Base-by-base conservation (phyloP, 2,329 filamentous ascomycete genomes). In the Neopestalotiopsis sp. region DNA sequence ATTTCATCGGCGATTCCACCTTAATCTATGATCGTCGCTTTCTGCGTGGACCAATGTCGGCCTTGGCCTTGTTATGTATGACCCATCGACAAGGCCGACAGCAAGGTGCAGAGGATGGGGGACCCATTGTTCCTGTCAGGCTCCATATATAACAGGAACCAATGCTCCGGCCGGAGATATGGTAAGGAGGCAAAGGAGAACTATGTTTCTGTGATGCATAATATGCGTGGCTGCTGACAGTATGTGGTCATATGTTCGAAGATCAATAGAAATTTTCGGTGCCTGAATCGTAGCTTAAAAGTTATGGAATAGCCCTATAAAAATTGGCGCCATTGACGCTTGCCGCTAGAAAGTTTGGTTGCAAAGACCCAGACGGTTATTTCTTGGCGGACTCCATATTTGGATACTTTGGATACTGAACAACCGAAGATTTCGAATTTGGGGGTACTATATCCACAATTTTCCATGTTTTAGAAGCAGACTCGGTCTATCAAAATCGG, bases 21-120 rank as follows among this genome's bases (percentile, higher is more conserved):
- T 14, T 34, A 30, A 59, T 59, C 57, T 59, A 30, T 59, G 57
- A 59, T 59, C 57, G 57, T 59, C 57, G 57, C 34, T 38, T 20
- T 53, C 9, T 53, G 45, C 45, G 45, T 53, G 45, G 45, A 53
- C 45, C 45, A 17, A 24, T 53, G 17, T 9, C 45, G 45, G 45
- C 45, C 45, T 38, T 38, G 57, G 57, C 24, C 57, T 13, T 30
- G 56, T n/a, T 28, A 9, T 10, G 57, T 59, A 53, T 53, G 45
- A 53, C 45, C 45, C 34, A 38, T 38, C 34, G 34, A 38, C 34
- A 38, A 38, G 34, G 34, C 34, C 34, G 10, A 10, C 7, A 17
- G 17, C 45, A 20, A 53, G n/a, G 5, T 53, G 45, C 45, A 20
- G n/a, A 9, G n/a, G 45, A n/a, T n/a, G 45, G 45, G 42, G 45